Evolutionary conservation across 2,329 filamentous ascomycete genomes (phyloP), one percentile per base, ranked within the genome.

Genomic region (Sporothrix brasiliensis): DNA sequence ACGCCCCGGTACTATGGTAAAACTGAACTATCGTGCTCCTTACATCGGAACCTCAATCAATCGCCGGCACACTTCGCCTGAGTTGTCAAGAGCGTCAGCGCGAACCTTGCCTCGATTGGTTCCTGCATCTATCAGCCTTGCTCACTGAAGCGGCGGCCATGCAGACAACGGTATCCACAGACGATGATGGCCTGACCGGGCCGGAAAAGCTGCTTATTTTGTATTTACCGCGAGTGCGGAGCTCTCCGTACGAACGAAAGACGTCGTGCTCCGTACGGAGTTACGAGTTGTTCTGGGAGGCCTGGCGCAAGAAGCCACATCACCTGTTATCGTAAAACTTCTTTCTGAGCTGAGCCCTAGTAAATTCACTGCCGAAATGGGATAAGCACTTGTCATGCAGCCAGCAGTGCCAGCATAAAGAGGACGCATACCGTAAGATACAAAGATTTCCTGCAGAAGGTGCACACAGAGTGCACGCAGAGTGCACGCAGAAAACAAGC

Each of bases 51-150:
- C 19, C 9, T 21, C 11, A 7, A 41, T 19, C 56, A 60, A 41
- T 41, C 56, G 56, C 56, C 56, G 56, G 30, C 30, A 41, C 56
- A 21, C 56, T 7, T 60, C 10, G 56, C 56, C 56, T 19, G 56
- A 60, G 34, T 30, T 21, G 56, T 41, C n/a, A 34, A 39, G 0
- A 19, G 21, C 19, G 6, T 2, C 52, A 47, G 41, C 14, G 4
- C 13, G 14, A 49, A 13, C 16, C 50, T 27, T 21, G 27, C 50
- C 50, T 53, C 7, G 14, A 53, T 53, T 9, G 50, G 44, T 19
- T 16, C 44, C 13, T 16, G 11, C 4, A 19, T 16, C 44, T 49
- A 21, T 21, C 56, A 41, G 56, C 56, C 56, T 60, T 60, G 56
- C 56, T 21, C 56, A 13, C 56, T 34, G 56, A 19, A 41, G 56